These are phyloP conservation scores for Umbelopsis ramanniana DNA, from an alignment of 192 early-diverging fungal species.

Conservation along the genomic window DNA sequence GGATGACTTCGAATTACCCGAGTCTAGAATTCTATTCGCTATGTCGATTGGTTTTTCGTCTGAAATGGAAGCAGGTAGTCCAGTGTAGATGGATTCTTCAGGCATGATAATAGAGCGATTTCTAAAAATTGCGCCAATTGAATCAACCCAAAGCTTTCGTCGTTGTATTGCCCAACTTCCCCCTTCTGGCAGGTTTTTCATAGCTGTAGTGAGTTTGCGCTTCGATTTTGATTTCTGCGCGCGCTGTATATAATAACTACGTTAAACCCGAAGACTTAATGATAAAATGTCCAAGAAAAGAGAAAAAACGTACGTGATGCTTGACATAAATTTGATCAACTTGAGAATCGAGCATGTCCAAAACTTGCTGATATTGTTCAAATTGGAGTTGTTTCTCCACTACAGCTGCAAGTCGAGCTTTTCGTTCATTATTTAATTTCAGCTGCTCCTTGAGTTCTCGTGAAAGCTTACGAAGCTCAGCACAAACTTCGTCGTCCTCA, in stretches of 20 bases:
- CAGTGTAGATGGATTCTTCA: slow-evolving; percentile 30
- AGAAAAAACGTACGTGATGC: slow-evolving; percentile 76
- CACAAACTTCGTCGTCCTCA: slow-evolving; percentile 78
- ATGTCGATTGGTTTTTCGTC: not conserved
- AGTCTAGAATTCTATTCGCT: slow-evolving; percentile 2
- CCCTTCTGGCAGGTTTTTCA: slow-evolving; percentile 66
- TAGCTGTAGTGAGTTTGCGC: slow-evolving; percentile 60
- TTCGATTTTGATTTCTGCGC: slow-evolving; percentile 70
- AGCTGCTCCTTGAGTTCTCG: slow-evolving; percentile 73
- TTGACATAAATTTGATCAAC: slow-evolving; percentile 88
- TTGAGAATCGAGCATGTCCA: slow-evolving; percentile 89
- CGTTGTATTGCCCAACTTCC: slow-evolving; percentile 68
- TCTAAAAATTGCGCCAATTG: slow-evolving; percentile 56
- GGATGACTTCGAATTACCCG: slow-evolving; percentile 1
- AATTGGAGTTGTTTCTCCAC: slow-evolving; percentile 77
- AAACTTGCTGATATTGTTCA: slow-evolving; percentile 86
- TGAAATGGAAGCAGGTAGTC: not conserved
- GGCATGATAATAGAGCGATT: slow-evolving; percentile 39
- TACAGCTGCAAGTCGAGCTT: slow-evolving; percentile 64
- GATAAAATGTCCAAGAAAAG: not conserved
- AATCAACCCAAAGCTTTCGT: slow-evolving; percentile 68
- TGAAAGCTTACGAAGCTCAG: slow-evolving; percentile 70
- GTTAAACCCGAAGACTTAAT: not conserved
- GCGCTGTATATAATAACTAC: slow-evolving; percentile 35
- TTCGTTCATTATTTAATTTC: slow-evolving; percentile 68